phyloP scores from a whole-genome alignment of 139 green algal genomes.

The Spirogloea muscicola region DNA sequence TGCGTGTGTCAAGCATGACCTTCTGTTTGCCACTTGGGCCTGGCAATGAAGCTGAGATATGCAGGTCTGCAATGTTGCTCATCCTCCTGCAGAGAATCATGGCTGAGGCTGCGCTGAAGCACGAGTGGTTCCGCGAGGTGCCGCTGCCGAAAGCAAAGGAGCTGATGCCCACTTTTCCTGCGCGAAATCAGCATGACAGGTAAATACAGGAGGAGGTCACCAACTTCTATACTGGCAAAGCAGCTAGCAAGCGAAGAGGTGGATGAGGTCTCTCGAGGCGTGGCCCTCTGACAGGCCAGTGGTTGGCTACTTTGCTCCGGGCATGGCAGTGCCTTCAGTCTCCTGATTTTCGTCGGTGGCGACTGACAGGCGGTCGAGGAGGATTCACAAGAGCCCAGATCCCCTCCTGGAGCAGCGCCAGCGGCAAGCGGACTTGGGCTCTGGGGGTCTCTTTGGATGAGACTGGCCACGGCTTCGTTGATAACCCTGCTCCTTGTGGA shows the following conservation, averaged over 20 bases:
- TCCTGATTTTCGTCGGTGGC: not conserved
- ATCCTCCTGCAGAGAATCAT: conserved; percentile 13
- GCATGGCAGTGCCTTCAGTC: not conserved
- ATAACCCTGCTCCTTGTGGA: no score
- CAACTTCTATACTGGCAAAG: not conserved
- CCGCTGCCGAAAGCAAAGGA: conserved; percentile 28
- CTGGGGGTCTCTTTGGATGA: not conserved
- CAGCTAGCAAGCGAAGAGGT: not conserved
- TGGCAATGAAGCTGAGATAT: no score
- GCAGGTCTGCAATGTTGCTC: not conserved
- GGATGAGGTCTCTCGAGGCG: not conserved
- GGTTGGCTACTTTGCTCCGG: not conserved
- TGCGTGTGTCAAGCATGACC: no score
- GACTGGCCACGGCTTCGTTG: no score
- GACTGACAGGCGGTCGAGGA: not conserved
- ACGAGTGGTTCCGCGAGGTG: conserved; percentile 34
- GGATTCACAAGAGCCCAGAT: conserved; percentile 12
- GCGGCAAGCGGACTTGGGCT: not conserved
- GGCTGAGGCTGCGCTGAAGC: conserved; percentile 14
- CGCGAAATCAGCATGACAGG: conserved; percentile 33
- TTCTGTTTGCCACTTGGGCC: no score
- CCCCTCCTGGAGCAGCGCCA: conserved; percentile 1
- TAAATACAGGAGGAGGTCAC: not conserved
- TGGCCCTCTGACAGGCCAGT: not conserved
- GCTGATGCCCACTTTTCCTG: conserved; percentile 23